Percentiles rank a stretch among this genome's conserved stretches.
Evolutionary conservation across 495 filamentous ascomycete genomes (phyloP).

Genomic region (Neurospora sp.): DNA sequence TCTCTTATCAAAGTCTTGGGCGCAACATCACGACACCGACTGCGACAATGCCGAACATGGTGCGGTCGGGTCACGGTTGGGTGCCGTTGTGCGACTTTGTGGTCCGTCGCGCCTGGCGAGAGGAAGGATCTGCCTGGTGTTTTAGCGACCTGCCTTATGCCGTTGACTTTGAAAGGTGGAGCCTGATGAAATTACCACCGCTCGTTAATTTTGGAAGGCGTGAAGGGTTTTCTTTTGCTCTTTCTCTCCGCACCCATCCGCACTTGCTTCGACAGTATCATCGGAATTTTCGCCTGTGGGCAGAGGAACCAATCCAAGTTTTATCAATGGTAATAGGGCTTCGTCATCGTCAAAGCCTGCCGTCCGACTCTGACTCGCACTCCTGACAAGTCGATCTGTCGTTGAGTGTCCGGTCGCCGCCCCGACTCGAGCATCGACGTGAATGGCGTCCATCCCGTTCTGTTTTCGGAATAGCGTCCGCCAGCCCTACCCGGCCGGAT

Average conservation of each 20-base stretch:
- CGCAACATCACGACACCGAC: neutral
- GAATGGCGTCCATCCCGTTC: neutral
- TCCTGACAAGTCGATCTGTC: neutral
- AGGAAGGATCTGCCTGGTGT: neutral
- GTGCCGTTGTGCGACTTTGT: neutral
- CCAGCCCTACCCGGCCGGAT: neutral
- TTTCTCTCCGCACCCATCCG: neutral
- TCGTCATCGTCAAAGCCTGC: neutral
- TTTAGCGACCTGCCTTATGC: neutral
- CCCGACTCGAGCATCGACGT: neutral
- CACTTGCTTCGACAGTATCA: neutral
- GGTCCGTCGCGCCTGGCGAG: neutral
- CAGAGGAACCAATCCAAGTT: neutral
- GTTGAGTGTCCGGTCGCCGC: neutral
- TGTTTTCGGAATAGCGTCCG: neutral
- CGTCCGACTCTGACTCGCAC: neutral
- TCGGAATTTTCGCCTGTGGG: neutral
- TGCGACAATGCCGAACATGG: neutral
- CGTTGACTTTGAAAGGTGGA: neutral
- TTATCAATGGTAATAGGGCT: neutral
- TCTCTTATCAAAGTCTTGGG: neutral
- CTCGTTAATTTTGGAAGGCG: neutral
- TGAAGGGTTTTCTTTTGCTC: neutral
- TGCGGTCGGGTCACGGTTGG: neutral
- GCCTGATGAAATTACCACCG: neutral